Evolutionary conservation across 129 eudicot species (phyloP).

Genomic region (Helianthus annuus): DNA sequence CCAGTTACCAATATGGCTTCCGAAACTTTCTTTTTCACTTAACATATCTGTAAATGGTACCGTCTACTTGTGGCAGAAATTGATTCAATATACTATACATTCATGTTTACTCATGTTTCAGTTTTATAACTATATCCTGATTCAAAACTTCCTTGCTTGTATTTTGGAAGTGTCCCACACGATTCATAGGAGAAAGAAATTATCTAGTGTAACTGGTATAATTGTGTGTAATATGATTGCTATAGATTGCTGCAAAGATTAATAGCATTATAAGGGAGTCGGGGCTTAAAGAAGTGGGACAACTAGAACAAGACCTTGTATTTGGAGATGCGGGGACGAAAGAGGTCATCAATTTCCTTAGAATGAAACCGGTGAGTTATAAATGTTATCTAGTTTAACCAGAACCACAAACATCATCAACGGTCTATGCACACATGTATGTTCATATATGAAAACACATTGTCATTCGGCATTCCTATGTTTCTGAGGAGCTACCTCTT

Average conservation of each 20-base stretch:
- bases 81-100: neutral
- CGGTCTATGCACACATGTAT: constrained; percentile 7
- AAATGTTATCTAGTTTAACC: constrained; percentile 7
- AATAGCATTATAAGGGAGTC: constrained; percentile 72
- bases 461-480: neutral
- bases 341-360: constrained; percentile 75
- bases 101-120: constrained; percentile 4
- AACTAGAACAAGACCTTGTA: constrained; percentile 93
- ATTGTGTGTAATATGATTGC: constrained; percentile 13
- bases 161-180: neutral
- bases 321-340: constrained; percentile 99
- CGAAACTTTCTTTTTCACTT: constrained; percentile 5
- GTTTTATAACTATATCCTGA: neutral
- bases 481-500: constrained; percentile 18
- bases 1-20: constrained; percentile 10
- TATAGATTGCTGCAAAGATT: constrained; percentile 91
- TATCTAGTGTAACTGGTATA: constrained; percentile 2
- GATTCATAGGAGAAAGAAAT: constrained; percentile 9
- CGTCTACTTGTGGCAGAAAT: neutral
- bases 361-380: constrained; percentile 56
- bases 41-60: neutral
- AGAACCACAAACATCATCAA: constrained; percentile 2
- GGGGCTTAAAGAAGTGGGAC: constrained; percentile 87
- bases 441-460: neutral
- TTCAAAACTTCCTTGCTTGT: neutral